Conservation (phyloP, 257 asterid species). For the Galeopsis tetrahit region DNA sequence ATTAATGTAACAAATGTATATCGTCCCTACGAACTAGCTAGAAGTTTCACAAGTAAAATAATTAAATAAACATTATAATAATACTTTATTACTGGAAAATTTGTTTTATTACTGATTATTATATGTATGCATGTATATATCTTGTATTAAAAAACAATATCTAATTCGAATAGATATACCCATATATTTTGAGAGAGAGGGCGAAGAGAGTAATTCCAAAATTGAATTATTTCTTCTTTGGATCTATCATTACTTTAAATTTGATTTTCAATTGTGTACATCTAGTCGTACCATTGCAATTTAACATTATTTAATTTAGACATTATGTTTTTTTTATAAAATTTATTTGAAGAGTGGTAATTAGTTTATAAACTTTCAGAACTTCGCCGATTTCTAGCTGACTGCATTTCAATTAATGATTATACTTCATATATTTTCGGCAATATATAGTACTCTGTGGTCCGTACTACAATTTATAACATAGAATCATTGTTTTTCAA, state of each 20-base stretch:
- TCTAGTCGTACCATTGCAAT: no score
- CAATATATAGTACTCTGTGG: no score
- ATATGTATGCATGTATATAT: neutral
- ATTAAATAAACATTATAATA: neutral
- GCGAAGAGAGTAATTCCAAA: neutral
- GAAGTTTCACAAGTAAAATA: neutral
- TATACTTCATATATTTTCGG: no score
- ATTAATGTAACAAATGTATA: neutral
- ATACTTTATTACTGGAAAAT: neutral
- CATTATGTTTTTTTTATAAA: neutral
- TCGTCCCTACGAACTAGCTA: neutral
- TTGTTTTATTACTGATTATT: neutral
- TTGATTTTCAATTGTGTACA: neutral
- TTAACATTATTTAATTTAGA: no score
- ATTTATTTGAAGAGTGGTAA: neutral
- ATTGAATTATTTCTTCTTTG: neutral
- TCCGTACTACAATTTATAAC: no score
- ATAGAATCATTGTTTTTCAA: neutral
- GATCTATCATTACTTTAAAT: neutral
- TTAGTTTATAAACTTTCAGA: no score
- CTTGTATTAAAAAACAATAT: no score
- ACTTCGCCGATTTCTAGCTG: neutral
- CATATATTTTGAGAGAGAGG: no score
- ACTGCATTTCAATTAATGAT: neutral
- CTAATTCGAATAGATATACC: no score